Conservation (phyloP, 306 rosid genomes). For the Arachis stenosperma region DNA sequence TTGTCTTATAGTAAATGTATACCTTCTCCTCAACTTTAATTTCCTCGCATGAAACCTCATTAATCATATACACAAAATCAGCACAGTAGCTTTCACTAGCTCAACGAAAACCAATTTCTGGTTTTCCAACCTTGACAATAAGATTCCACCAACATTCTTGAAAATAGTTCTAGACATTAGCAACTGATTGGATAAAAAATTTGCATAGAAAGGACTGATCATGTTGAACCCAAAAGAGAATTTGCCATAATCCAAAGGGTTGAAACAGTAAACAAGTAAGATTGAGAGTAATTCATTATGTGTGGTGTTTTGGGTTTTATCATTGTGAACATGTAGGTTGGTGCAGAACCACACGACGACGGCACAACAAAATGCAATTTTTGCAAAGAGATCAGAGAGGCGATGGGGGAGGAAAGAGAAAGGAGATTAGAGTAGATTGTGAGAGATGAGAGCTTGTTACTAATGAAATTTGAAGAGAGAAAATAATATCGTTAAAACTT, state of each 20-base stretch:
- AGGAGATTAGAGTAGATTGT: slow-evolving; percentile 75
- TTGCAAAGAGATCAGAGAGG: slow-evolving; percentile 76
- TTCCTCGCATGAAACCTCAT: slow-evolving; percentile 88
- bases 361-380: slow-evolving; percentile 82
- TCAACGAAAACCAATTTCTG: slow-evolving; percentile 75
- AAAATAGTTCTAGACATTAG: slow-evolving; percentile 71
- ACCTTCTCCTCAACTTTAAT: slow-evolving; percentile 76
- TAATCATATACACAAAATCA: slow-evolving; percentile 69
- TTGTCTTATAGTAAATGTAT: too few species aligned
- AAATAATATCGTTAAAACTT: not conserved
- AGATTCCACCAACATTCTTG: slow-evolving; percentile 84
- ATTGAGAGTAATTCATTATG: slow-evolving; percentile 77
- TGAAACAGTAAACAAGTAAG: slow-evolving; percentile 89
- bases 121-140: slow-evolving; percentile 81
- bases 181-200: slow-evolving; percentile 78
- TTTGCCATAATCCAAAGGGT: slow-evolving; percentile 82
- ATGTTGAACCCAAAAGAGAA: slow-evolving; percentile 91
- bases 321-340: slow-evolving; percentile 81
- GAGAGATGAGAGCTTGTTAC: slow-evolving; percentile 60
- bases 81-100: slow-evolving; percentile 82
- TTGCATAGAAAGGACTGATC: slow-evolving; percentile 81
- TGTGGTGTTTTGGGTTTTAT: slow-evolving; percentile 76
- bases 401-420: slow-evolving; percentile 71
- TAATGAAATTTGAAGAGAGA: slow-evolving; percentile 3
- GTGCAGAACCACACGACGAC: slow-evolving; percentile 90